Evolutionary conservation across 108 stramenopile genomes (phyloP).

Genomic region (Nitzschia inconspicua): DNA sequence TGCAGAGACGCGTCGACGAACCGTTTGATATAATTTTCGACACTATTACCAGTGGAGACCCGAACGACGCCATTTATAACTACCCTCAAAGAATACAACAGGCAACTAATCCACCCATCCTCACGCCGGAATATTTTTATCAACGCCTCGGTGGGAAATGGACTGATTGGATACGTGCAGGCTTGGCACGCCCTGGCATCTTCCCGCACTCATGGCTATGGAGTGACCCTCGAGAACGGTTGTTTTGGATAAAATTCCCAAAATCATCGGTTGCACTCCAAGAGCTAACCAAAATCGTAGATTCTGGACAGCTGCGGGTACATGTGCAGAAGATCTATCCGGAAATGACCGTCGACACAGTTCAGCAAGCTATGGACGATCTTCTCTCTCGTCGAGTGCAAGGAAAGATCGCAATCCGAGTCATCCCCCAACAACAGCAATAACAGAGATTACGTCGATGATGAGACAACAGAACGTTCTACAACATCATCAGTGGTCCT

Average conservation of each 20-base stretch:
- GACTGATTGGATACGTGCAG: conserved; percentile 38
- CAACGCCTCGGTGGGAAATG: conserved; percentile 35
- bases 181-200: conserved; percentile 24
- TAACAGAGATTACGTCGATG: too few species aligned
- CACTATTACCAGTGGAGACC: conserved; percentile 46
- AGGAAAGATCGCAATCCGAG: conserved; percentile 28
- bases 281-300: conserved; percentile 10
- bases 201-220: conserved; percentile 15
- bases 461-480: too few species aligned
- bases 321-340: neutral
- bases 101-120: conserved; percentile 1
- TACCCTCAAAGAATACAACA: conserved; percentile 10
- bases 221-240: conserved; percentile 19
- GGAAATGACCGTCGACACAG: conserved; percentile 10
- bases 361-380: conserved; percentile 23
- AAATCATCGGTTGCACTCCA: conserved; percentile 24
- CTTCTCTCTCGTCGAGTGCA: conserved; percentile 27
- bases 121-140: conserved; percentile 3
- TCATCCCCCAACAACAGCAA: too few species aligned
- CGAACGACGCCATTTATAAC: conserved; percentile 19
- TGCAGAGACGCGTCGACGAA: neutral
- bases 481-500: too few species aligned
- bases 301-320: conserved; percentile 17
- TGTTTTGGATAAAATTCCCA: conserved; percentile 47
- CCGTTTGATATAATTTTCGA: conserved; percentile 50